Evolutionary conservation across 75 land plant genomes (phyloP).

Genomic region (Larix kaempferi): DNA sequence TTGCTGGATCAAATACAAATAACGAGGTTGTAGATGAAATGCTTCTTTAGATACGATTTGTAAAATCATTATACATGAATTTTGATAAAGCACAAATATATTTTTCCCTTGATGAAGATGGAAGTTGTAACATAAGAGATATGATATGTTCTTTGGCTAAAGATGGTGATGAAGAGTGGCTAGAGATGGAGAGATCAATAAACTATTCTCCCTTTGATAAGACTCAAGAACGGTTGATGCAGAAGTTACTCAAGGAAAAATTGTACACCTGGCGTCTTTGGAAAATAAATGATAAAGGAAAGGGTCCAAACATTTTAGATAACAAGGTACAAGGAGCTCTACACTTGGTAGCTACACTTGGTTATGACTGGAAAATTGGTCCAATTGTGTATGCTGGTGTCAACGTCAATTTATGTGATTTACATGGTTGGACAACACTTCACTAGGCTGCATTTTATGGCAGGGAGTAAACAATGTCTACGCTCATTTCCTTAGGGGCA

Average conservation of each 20-base stretch:
- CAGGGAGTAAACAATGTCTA: conserved; percentile 68
- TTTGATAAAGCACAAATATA: conserved; percentile 13
- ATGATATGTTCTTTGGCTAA: conserved; percentile 10
- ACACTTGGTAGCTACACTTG: conserved; percentile 84
- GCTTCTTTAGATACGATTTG: conserved; percentile 54
- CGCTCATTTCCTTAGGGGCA: conserved; percentile 60
- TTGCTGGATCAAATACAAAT: neutral
- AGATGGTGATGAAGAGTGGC: conserved; percentile 29
- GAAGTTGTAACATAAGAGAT: conserved; percentile 19
- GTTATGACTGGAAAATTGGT: conserved; percentile 82
- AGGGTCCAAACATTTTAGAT: conserved; percentile 59
- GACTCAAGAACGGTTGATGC: conserved; percentile 33
- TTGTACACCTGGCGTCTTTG: conserved; percentile 60
- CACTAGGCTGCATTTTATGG: conserved; percentile 92
- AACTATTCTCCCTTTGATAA: neutral
- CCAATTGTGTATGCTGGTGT: conserved; percentile 73
- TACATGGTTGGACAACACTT: conserved; percentile 71
- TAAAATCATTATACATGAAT: conserved; percentile 32
- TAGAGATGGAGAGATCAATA: conserved; percentile 13
- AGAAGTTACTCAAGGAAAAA: conserved; percentile 48
- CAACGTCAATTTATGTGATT: conserved; percentile 69
- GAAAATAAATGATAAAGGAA: conserved; percentile 54
- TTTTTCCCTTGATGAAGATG: conserved; percentile 27
- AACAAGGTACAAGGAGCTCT: conserved; percentile 66
- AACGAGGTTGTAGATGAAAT: conserved; percentile 38